Base-by-base conservation (phyloP, 2,329 filamentous ascomycete genomes). In the Ambrosiella cleistominuta region DNA sequence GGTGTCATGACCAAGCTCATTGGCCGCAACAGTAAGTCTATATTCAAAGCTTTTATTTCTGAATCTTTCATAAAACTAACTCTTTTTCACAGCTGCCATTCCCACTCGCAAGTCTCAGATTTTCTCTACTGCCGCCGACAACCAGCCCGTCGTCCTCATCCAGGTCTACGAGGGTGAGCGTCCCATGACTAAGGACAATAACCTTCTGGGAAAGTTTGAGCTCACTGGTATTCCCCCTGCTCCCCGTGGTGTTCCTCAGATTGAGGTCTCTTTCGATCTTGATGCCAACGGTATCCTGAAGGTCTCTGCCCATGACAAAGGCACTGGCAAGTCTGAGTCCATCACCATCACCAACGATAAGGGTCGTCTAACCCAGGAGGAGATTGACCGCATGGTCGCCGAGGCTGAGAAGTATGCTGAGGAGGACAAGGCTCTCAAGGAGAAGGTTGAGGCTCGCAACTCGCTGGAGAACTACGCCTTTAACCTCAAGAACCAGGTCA, bases 271-370 rank as follows among this genome's bases (percentile, higher is more conserved):
- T 38, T 98, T 98, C 72, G 88, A 96, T 73, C 84, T 98, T 60
- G 91, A 98, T 68, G 90, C 89, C 77, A 97, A 98, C 75, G 91
- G 93, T 78, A 96, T 98, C 67, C 82, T 98, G 64, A 91, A 94
- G 79, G 93, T 98, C 63, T 88, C 86, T 64, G 93, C 93, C 64
- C 84, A 86, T 68, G 93, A 98, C 75, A 97, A 97, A 85, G 93
- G 90, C 70, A 96, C 91, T 67, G 93, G 93, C 73, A 96, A 97
- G 81, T 82, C 81, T 63, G 89, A 98, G 79, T 89, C 86, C 63
- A 97, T 98, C 72, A 97, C 93, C 66, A 98, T 98, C 71, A 97
- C 86, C 76, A 97, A 98, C 77, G 93, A 98, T 77, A 97, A 97
- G 84, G 93, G 93, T 65, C 91, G 93, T 71, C 85, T 98, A 56